phyloP scores from a whole-genome alignment of 805 yeast species.

The Saturnispora silvae region DNA sequence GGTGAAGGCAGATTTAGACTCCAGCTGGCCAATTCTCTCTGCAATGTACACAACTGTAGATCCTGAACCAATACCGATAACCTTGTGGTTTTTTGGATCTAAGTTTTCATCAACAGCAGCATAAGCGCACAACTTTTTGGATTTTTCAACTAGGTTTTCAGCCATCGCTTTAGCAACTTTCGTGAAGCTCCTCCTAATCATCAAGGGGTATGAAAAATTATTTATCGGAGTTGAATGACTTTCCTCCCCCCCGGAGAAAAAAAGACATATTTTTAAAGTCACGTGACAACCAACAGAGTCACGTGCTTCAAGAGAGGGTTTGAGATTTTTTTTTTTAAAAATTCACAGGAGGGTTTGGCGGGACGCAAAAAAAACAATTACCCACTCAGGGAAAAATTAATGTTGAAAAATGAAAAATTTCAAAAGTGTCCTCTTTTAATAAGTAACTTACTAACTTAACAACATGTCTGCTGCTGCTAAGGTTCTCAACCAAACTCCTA shows the following conservation, averaged over 20 bases:
- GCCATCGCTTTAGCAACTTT: constrained; percentile 9
- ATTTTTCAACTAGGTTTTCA: constrained; percentile 47
- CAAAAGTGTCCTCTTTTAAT: neutral
- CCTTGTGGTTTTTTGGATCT: constrained; percentile 47
- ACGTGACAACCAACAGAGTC: neutral
- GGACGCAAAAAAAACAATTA: constrained; percentile 2
- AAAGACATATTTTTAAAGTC: neutral
- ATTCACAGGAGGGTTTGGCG: neutral
- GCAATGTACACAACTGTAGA: constrained; percentile 97
- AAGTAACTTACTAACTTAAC: constrained; percentile 5
- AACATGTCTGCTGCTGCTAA: constrained; percentile 95
- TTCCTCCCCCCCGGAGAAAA: too few species aligned
- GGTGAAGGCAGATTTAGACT: constrained; percentile 42
- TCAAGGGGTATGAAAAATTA: neutral
- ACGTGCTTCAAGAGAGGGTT: constrained; percentile 11
- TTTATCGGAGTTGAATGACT: too few species aligned
- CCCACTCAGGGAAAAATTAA: constrained; percentile 5
- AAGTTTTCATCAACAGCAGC: constrained; percentile 85
- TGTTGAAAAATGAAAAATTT: neutral
- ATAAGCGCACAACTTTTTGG: constrained; percentile 87
- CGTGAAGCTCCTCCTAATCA: neutral
- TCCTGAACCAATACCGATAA: constrained; percentile 93
- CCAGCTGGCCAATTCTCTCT: constrained; percentile 73
- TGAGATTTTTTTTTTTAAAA: neutral
- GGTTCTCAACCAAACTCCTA: constrained; percentile 89